Conservation (phyloP, 1,139 yeast genomes). For the Candida neerlandica region DNA sequence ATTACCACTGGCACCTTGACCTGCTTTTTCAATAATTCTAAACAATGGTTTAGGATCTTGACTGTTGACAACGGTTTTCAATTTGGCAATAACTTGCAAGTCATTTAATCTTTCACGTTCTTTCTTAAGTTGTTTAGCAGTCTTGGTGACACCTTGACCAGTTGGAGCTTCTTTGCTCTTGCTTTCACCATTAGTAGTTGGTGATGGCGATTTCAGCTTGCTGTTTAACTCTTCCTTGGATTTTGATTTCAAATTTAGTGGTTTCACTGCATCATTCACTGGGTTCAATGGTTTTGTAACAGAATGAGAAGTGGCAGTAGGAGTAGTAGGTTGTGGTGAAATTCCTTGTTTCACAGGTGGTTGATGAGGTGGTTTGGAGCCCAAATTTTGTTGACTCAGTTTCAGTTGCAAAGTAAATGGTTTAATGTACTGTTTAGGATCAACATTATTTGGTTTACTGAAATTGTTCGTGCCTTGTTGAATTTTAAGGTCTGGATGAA, state of each 20-base stretch:
- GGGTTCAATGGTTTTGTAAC: conserved; percentile 17
- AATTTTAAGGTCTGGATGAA: conserved; percentile 37
- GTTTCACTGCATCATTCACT: conserved; percentile 15
- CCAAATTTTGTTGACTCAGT: conserved; percentile 14
- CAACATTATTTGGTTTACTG: conserved; percentile 4
- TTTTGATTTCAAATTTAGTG: conserved; percentile 17
- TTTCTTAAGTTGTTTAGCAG: conserved; percentile 52
- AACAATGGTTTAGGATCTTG: conserved; percentile 85
- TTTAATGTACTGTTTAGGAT: conserved; percentile 9
- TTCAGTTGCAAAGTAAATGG: conserved; percentile 19
- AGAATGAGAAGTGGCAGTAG: conserved; percentile 15
- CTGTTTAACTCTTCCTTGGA: conserved; percentile 5
- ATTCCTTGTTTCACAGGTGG: conserved; percentile 11
- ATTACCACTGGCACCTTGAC: conserved; percentile 99
- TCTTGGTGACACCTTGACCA: conserved; percentile 34
- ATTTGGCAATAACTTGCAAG: conserved; percentile 80
- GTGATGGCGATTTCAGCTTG: conserved; percentile 5
- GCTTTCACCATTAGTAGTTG: conserved; percentile 10
- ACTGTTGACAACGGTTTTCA: conserved; percentile 79
- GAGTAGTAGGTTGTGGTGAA: conserved; percentile 3
- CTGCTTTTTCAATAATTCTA: conserved; percentile 90
- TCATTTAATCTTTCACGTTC: conserved; percentile 80
- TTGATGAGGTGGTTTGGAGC: conserved; percentile 2
- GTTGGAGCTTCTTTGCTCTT: conserved; percentile 20
- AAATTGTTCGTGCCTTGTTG: conserved; percentile 21